These are phyloP conservation scores for Chaetomium olivaceum DNA, from an alignment of 2,329 filamentous ascomycete genomes.

Conservation along the genomic window DNA sequence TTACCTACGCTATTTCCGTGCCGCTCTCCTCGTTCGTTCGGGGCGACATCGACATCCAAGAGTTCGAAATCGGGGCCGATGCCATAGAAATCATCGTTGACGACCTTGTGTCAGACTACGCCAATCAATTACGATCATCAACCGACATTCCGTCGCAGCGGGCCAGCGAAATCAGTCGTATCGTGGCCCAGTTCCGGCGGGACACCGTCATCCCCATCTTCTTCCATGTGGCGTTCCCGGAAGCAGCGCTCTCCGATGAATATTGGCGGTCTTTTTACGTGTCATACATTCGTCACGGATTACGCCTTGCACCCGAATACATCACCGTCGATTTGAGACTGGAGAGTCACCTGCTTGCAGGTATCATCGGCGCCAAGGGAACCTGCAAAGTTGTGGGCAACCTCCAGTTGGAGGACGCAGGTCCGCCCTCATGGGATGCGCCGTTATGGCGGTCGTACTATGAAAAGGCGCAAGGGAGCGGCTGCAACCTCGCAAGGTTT, in stretches of 20 bases:
- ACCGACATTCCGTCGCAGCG: slow-evolving; percentile 37
- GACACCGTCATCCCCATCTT: slow-evolving; percentile 62
- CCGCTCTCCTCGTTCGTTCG: slow-evolving; percentile 58
- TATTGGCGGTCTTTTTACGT: slow-evolving; percentile 47
- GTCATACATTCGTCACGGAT: slow-evolving; percentile 58
- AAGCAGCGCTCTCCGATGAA: slow-evolving; percentile 30
- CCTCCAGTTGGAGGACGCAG: slow-evolving; percentile 44
- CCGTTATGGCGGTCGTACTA: slow-evolving; percentile 57
- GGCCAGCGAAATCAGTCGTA: slow-evolving; percentile 56
- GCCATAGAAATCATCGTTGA: slow-evolving; percentile 64
- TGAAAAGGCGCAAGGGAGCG: slow-evolving; percentile 55
- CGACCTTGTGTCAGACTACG: slow-evolving; percentile 35
- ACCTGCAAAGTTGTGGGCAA: slow-evolving; percentile 61
- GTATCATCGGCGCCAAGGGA: slow-evolving; percentile 45
- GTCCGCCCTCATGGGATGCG: slow-evolving; percentile 57
- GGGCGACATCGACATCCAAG: slow-evolving; percentile 59
- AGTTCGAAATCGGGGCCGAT: slow-evolving; percentile 66
- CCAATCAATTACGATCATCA: slow-evolving; percentile 14
- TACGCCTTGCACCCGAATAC: slow-evolving; percentile 64
- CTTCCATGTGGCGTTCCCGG: slow-evolving; percentile 50
- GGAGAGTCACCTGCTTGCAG: slow-evolving; percentile 51
- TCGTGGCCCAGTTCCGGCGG: slow-evolving; percentile 61
- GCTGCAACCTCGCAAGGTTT: slow-evolving; percentile 64
- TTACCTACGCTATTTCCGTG: slow-evolving; percentile 68
- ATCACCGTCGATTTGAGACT: slow-evolving; percentile 62